Evolutionary conservation across 1,139 yeast species (phyloP), one percentile per base, ranked within the genome.

Genomic region (Saccharomyces pastorianus): DNA sequence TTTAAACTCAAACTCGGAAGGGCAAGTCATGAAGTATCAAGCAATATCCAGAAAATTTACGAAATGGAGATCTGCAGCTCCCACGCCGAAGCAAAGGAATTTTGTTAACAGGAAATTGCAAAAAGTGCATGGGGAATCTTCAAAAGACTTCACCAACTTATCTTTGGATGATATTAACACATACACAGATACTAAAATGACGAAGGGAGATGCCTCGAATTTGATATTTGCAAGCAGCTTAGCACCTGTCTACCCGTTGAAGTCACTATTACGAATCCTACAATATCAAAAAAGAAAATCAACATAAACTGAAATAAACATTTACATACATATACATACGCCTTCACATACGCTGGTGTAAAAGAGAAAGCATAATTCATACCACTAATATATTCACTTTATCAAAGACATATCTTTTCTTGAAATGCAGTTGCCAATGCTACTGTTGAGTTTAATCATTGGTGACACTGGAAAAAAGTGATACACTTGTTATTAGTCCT

Each of bases 141-240:
- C 42, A 14, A 38, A 38, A 38, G 23, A 38, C 11, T 38, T 38
- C 13, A 38, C 2, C 1, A 38, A 17, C 4, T 17, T 38, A 17
- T 14, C 42, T 38, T 38, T 8, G 25, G 42, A 38, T 38, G 42
- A 38, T 17, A 38, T 38, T 38, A 38, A n/a, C 25, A 7, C 11
- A 7, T 38, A 38, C 6, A 17, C 23, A 38, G 42, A 38, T 38
- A 38, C 42, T 8, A 14, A 51, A 1, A 44, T 78, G 56, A 64
- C 67, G 8, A 73, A 69, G 54, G 65, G 69, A 3, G 68, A 73
- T 26, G 84, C 82, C 0, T 64, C 77, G 0, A 67, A 71, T 28
- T 60, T 82, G 51, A 73, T 81, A 2, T 81, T 81, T 67, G 83
- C 81, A 0, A 51, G 59, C 4, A 56, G 56, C 9, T 34, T 67